Percentiles rank a stretch among this genome's conserved stretches.
phyloP scores from a whole-genome alignment of 202 grass and related monocot genomes.

The Zoysia matrella region DNA sequence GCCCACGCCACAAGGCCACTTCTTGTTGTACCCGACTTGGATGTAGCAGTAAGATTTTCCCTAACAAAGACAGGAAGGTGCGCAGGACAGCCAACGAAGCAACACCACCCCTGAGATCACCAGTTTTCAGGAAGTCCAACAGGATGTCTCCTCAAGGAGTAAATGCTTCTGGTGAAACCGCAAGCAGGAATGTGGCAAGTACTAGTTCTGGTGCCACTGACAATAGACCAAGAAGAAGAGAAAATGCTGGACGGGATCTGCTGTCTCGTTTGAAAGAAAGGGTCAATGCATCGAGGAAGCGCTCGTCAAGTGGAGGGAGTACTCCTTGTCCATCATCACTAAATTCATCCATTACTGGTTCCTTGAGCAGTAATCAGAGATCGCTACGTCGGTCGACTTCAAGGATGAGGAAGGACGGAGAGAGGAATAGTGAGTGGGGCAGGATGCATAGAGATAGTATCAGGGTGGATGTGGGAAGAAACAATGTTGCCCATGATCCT shows the following conservation, averaged over 20 bases:
- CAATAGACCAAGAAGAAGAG: slow-evolving; percentile 26
- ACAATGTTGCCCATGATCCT: slow-evolving; percentile 10
- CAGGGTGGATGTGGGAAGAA: slow-evolving; percentile 11
- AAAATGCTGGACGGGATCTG: slow-evolving; percentile 30
- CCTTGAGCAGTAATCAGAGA: slow-evolving; percentile 12
- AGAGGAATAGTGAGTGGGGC: background rate
- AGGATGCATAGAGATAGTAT: slow-evolving; percentile 15
- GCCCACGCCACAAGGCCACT: slow-evolving; percentile 23
- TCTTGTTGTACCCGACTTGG: slow-evolving; percentile 34
- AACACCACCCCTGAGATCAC: slow-evolving; percentile 4
- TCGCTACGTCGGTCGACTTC: slow-evolving; percentile 23
- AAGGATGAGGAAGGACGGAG: slow-evolving; percentile 35
- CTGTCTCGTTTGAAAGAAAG: slow-evolving; percentile 28
- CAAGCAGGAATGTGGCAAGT: slow-evolving; percentile 21
- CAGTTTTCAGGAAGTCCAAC: slow-evolving; percentile 34
- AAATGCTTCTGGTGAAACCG: slow-evolving; percentile 27
- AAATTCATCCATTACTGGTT: slow-evolving; percentile 17
- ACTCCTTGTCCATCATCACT: slow-evolving; percentile 10
- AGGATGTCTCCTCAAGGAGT: slow-evolving; percentile 33
- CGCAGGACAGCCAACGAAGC: slow-evolving; percentile 21
- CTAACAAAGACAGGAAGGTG: slow-evolving; percentile 37
- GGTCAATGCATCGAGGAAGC: slow-evolving; percentile 36
- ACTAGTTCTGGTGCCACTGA: background rate
- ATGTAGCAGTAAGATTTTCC: slow-evolving; percentile 49
- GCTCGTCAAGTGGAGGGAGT: slow-evolving; percentile 26